These are phyloP conservation scores for Sarocladiaceae sp. DNA, from an alignment of 2,329 filamentous ascomycete species.

Conservation along the genomic window DNA sequence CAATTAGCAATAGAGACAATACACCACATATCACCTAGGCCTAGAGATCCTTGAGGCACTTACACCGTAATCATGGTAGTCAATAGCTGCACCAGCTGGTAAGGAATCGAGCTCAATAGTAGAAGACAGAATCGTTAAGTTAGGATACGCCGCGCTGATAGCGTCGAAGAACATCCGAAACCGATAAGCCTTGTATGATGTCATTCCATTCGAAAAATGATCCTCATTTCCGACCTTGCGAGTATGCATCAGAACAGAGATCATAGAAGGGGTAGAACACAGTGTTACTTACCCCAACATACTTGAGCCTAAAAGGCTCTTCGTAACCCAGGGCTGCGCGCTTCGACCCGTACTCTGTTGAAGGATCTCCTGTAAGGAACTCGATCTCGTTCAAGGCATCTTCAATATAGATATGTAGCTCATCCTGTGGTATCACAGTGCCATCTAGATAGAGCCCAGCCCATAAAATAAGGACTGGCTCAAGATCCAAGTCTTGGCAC, in stretches of 20 bases:
- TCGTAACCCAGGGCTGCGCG: conserved; percentile 43
- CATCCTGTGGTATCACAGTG: conserved; percentile 32
- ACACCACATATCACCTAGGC: conserved; percentile 23
- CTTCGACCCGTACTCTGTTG: conserved; percentile 38
- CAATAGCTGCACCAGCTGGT: no score
- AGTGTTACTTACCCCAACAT: no score
- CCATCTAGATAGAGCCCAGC: conserved; percentile 21
- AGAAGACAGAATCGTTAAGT: conserved; percentile 38
- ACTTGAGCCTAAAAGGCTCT: conserved; percentile 42
- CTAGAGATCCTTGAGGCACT: no score
- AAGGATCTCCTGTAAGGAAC: conserved; percentile 38
- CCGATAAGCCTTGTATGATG: conserved; percentile 29
- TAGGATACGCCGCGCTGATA: conserved; percentile 28
- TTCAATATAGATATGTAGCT: conserved; percentile 38
- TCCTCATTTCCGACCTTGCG: conserved; percentile 42
- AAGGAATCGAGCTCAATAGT: no score
- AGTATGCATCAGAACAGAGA: no score
- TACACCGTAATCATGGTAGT: no score
- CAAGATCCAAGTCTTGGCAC: no score
- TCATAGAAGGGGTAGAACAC: no score
- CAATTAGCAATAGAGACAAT: conserved; percentile 25
- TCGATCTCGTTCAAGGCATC: conserved; percentile 45
- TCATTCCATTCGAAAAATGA: conserved; percentile 32
- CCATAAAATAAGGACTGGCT: no score
- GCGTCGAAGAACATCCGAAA: conserved; percentile 42